A percentile compares a stretch with the other conserved stretches of the same genome.
phyloP scores from a whole-genome alignment of 331 rosid genomes.

The Rosa hybrid region DNA sequence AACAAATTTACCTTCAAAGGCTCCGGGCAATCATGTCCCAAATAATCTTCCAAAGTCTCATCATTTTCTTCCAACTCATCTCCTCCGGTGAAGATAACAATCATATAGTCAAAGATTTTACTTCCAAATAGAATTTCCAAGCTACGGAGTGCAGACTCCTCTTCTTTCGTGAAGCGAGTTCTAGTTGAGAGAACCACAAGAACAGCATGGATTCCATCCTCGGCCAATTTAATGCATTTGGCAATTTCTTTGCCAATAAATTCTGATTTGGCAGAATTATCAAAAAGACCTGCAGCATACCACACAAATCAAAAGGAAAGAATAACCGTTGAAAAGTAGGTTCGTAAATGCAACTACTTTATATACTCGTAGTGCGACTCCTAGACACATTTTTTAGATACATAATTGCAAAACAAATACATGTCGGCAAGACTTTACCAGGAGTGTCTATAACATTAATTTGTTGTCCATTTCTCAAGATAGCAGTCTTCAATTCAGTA shows the following conservation, averaged over 20 bases:
- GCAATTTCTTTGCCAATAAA: slow-evolving; percentile 82
- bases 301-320: slow-evolving; percentile 9
- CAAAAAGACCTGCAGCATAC: slow-evolving; percentile 70
- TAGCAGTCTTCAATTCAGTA: slow-evolving; percentile 61
- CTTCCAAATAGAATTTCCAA: slow-evolving; percentile 77
- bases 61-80: slow-evolving; percentile 81
- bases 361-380: background rate
- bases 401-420: background rate
- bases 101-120: slow-evolving; percentile 76
- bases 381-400: background rate
- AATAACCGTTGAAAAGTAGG: background rate
- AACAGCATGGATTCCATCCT: slow-evolving; percentile 92
- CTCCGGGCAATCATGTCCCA: slow-evolving; percentile 63
- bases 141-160: slow-evolving; percentile 65
- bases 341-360: no score
- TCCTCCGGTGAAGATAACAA: slow-evolving; percentile 87
- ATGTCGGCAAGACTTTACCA: slow-evolving; percentile 44
- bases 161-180: slow-evolving; percentile 78
- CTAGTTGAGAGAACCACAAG: slow-evolving; percentile 73
- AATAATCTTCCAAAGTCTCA: slow-evolving; percentile 68
- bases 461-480: slow-evolving; percentile 52
- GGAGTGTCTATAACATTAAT: slow-evolving; percentile 92
- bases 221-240: slow-evolving; percentile 79
- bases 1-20: slow-evolving; percentile 59
- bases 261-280: slow-evolving; percentile 56